Percentiles rank a stretch among this genome's conserved stretches.
These are phyloP conservation scores for Testicularia cyperi DNA, from an alignment of 1,284 basidiomycete genomes.

Conservation along the genomic window DNA sequence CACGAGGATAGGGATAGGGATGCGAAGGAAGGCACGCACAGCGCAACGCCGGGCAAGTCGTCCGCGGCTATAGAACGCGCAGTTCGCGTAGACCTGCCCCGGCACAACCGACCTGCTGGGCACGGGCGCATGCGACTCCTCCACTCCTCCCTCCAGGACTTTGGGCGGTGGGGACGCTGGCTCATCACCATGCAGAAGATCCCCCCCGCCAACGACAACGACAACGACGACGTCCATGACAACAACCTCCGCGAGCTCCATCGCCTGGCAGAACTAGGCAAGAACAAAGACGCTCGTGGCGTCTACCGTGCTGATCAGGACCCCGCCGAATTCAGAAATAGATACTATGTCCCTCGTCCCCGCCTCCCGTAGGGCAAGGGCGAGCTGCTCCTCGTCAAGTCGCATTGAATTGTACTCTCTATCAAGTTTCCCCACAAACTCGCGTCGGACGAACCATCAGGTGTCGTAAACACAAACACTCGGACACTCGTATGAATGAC, in stretches of 20 bases:
- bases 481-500: too few relatives aligned
- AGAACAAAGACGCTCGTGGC: slow-evolving; percentile 33
- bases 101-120: slow-evolving; percentile 26
- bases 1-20: too few relatives aligned
- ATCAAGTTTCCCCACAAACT: too few relatives aligned
- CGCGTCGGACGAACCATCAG: too few relatives aligned
- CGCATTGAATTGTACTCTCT: too few relatives aligned
- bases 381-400: too few relatives aligned
- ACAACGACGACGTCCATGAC: slow-evolving; percentile 19
- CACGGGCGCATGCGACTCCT: slow-evolving; percentile 59
- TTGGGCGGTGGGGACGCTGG: slow-evolving; percentile 86
- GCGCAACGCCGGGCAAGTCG: slow-evolving; percentile 54
- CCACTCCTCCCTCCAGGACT: slow-evolving; percentile 88
- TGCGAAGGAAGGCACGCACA: slow-evolving; percentile 1
- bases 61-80: slow-evolving; percentile 22
- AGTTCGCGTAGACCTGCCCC: slow-evolving; percentile 69
- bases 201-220: slow-evolving; percentile 25
- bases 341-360: slow-evolving; percentile 29
- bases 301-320: slow-evolving; percentile 38
- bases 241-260: slow-evolving; percentile 21
- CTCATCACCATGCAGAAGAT: slow-evolving; percentile 54
- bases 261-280: slow-evolving; percentile 24
- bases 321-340: slow-evolving; percentile 48
- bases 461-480: too few relatives aligned
- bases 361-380: too few relatives aligned